phyloP scores from a whole-genome alignment of 352 stramenopile species.

The Phytophthora litchii region DNA sequence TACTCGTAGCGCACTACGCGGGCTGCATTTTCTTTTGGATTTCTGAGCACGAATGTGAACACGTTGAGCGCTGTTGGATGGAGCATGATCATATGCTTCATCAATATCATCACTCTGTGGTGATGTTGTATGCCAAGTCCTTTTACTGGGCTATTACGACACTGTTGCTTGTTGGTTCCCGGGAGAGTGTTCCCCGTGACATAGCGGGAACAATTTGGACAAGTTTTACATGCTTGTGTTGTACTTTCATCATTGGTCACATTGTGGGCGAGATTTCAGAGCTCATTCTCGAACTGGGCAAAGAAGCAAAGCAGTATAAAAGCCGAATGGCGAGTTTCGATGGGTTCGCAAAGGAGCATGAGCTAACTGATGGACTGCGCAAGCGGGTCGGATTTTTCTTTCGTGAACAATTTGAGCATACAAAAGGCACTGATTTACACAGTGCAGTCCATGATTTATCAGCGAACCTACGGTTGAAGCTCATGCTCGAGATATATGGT shows the following conservation, averaged over 20 bases:
- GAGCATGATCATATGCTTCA: slow-evolving; percentile 64
- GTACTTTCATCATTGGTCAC: slow-evolving; percentile 78
- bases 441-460: slow-evolving; percentile 64
- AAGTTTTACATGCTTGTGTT: slow-evolving; percentile 57
- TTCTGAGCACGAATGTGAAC: slow-evolving; percentile 59
- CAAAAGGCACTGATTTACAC: slow-evolving; percentile 52
- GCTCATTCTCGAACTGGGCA: slow-evolving; percentile 76
- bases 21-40: slow-evolving; percentile 77
- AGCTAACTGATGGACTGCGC: slow-evolving; percentile 48
- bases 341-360: slow-evolving; percentile 68
- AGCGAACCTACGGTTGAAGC: slow-evolving; percentile 68
- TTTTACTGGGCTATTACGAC: slow-evolving; percentile 83
- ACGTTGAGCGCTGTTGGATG: slow-evolving; percentile 60
- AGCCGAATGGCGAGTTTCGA: slow-evolving; percentile 76
- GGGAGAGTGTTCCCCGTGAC: slow-evolving; percentile 56
- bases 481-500: slow-evolving; percentile 81
- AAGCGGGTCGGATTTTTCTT: slow-evolving; percentile 69
- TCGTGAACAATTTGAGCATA: slow-evolving; percentile 59
- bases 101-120: slow-evolving; percentile 54
- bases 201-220: slow-evolving; percentile 63
- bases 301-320: slow-evolving; percentile 77
- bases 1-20: slow-evolving; percentile 64
- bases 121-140: slow-evolving; percentile 59
- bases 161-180: slow-evolving; percentile 60
- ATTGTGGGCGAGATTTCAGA: slow-evolving; percentile 78